Evolutionary conservation across 257 asterid genomes (phyloP).

Genomic region (Solanum neorickii): DNA sequence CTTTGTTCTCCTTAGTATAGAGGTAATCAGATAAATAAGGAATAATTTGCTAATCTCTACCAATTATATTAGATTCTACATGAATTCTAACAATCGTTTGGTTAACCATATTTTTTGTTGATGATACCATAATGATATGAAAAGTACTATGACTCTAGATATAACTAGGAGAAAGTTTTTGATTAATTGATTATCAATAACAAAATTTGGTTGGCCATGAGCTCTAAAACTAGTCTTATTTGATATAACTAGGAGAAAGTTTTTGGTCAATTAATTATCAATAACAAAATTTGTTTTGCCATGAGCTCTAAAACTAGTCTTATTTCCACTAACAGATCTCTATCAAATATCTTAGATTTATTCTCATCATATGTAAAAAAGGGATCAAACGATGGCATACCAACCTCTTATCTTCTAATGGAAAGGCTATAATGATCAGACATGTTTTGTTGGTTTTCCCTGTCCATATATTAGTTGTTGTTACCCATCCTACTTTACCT

Average conservation of each 20-base stretch:
- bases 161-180: background rate
- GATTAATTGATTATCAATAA: too few relatives aligned
- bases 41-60: background rate
- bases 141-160: background rate
- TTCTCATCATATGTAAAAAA: background rate
- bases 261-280: background rate
- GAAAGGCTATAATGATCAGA: background rate
- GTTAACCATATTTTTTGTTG: background rate
- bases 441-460: background rate
- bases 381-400: background rate
- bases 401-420: background rate
- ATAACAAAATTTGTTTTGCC: background rate
- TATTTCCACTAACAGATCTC: background rate
- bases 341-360: background rate
- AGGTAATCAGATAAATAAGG: background rate
- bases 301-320: background rate
- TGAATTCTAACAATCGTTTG: background rate
- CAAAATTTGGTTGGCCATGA: too few relatives aligned
- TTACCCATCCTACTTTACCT: background rate
- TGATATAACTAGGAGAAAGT: background rate
- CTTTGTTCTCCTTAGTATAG: background rate
- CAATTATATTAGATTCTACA: background rate
- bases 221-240: too few relatives aligned
- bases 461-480: background rate
- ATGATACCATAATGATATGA: background rate